Base-by-base conservation (phyloP, 2,329 filamentous ascomycete genomes). In the Magnaporthiopsis poae region DNA sequence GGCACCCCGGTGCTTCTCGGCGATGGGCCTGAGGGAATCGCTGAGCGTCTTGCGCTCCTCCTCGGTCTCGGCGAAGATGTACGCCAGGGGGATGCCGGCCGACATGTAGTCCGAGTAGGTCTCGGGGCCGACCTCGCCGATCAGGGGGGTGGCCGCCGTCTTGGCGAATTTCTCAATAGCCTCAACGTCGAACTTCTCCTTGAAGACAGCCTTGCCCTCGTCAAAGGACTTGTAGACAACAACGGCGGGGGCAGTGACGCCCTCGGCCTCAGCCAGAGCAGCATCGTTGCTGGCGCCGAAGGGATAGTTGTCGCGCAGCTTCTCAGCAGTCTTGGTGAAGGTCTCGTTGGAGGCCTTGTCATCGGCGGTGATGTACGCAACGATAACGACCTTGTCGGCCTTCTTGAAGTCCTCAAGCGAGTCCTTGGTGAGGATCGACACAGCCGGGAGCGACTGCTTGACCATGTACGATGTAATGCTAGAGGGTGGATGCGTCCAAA, bases 171-270 rank as follows among this genome's bases (percentile, higher is more conserved):
- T 84, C 76, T 88, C 86, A 74, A 99, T 92, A 65, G 87, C 86
- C 69, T 93, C 91, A 68, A 84, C 85, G 60, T 92, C 90, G 74
- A 98, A 93, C 78, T 91, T 88, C 72, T 92, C 90, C 27, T 86
- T 82, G 82, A 90, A 96, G 73, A 88, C 82, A 73, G 88, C 87
- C 87, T 96, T 97, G 82, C 93, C 92, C 82, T 98, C 94, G 75
- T 99, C 95, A 75, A 98, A 99, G 68, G 89, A 85, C 87, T 99
- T 98, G 89, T 98, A 98, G 68, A 99, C 87, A 70, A 97, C 91
- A 71, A 99, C 82, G 67, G 90, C 88, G 70, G 95, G 95, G 74
- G 90, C 87, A 77, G 88, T 90, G 77, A 96, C 91, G 72, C 90
- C 93, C 82, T 96, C 95, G 63, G 90, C 89, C 85, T 96, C 88